A percentile compares a stretch with the other conserved stretches of the same genome.
These are phyloP conservation scores for Ascochyta rabiei DNA, from an alignment of 2,329 filamentous ascomycete species.

Conservation along the genomic window DNA sequence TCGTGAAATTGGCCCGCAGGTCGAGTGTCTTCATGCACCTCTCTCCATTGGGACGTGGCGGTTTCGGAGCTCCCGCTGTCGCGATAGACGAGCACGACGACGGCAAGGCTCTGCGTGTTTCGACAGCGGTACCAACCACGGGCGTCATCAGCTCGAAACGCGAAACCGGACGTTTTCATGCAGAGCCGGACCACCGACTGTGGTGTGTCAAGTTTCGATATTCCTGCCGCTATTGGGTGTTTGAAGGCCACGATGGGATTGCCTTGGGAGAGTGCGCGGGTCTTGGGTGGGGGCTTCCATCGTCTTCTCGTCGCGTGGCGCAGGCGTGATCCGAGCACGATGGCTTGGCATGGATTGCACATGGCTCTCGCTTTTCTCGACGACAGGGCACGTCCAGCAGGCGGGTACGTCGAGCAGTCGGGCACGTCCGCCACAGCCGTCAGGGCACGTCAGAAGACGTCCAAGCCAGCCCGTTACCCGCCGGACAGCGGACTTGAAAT, in stretches of 20 bases:
- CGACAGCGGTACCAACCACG: not conserved
- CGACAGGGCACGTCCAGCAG: not conserved
- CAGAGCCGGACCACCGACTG: constrained; percentile 1
- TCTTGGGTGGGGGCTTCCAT: not conserved
- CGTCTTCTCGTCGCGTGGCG: constrained; percentile 9
- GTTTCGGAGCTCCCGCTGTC: constrained; percentile 5
- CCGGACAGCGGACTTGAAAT: constrained; percentile 10
- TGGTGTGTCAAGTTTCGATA: constrained; percentile 13
- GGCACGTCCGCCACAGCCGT: too few species aligned
- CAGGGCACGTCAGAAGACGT: not conserved
- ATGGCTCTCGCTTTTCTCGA: constrained; percentile 3
- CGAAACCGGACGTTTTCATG: constrained; percentile 12
- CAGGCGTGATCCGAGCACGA: constrained; percentile 11
- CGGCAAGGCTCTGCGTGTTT: not conserved
- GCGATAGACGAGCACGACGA: constrained; percentile 2
- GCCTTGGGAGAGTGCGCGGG: not conserved
- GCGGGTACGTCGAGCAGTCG: too few species aligned
- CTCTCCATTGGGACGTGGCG: not conserved
- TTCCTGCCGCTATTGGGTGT: constrained; percentile 13
- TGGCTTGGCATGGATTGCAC: constrained; percentile 1
- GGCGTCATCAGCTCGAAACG: not conserved
- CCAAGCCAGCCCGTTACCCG: constrained; percentile 2
- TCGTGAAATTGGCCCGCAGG: not conserved
- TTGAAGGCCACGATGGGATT: not conserved
- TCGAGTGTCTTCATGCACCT: constrained; percentile 9